These are phyloP conservation scores for Acanthamoeba royreba DNA, from an alignment of 208 protist genomes.

Conservation along the genomic window DNA sequence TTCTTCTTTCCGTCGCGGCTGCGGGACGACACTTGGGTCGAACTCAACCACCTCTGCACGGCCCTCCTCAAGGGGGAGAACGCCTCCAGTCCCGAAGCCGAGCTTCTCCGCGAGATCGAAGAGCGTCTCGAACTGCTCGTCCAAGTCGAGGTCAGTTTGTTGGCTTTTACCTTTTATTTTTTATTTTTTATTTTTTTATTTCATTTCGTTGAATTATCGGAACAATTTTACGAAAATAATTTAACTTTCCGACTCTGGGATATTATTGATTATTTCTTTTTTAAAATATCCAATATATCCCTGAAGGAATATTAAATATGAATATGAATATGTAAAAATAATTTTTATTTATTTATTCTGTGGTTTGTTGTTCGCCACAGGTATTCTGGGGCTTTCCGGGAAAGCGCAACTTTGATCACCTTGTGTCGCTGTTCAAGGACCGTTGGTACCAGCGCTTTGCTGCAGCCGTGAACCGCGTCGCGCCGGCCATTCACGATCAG, in stretches of 20 bases:
- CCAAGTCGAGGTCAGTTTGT: not conserved
- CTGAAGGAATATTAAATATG: no score
- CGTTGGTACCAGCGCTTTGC: not conserved
- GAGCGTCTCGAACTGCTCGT: not conserved
- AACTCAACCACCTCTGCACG: not conserved
- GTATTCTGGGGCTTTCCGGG: conserved; percentile 21
- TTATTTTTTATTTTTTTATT: no score
- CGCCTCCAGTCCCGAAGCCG: not conserved
- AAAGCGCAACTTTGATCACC: not conserved
- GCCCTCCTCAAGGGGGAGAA: not conserved
- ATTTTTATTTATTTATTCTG: no score
- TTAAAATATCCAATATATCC: no score
- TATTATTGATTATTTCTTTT: no score
- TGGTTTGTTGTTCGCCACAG: no score
- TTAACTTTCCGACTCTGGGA: no score
- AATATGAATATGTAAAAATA: no score
- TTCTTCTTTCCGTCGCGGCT: conserved; percentile 21
- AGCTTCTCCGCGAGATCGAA: not conserved
- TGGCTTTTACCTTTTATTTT: no score
- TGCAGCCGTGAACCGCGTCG: not conserved
- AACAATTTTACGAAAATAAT: no score
- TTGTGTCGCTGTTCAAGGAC: not conserved
- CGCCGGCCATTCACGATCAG: not conserved
- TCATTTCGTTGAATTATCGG: no score
- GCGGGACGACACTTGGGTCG: conserved; percentile 7